Conservation (phyloP, 2,329 filamentous ascomycete species). For the Fusarium sp. region DNA sequence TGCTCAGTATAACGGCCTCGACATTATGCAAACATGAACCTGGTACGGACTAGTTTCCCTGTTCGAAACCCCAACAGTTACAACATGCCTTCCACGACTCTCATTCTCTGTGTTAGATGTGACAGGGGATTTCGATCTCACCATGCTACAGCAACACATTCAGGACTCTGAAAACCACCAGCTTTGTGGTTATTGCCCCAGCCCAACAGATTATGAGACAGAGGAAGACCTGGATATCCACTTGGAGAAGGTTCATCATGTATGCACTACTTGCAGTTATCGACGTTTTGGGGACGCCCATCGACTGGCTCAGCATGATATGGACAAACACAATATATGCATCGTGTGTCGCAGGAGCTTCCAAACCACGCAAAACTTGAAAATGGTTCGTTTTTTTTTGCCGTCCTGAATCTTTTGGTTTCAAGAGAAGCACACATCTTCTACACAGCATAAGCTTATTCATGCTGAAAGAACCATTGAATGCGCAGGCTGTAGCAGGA, state of each 20-base stretch:
- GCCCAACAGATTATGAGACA: background rate
- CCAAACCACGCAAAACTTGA: background rate
- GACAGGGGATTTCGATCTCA: background rate
- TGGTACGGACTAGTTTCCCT: background rate
- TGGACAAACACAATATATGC: background rate
- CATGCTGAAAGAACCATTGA: background rate
- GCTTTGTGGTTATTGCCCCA: background rate
- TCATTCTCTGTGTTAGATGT: background rate
- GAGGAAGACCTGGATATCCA: background rate
- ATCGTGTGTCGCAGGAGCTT: background rate
- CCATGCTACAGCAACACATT: background rate
- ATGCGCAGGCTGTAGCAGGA: background rate
- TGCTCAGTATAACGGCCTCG: background rate
- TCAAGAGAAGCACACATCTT: background rate
- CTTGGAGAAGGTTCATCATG: background rate
- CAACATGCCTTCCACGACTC: background rate
- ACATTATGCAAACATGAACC: background rate
- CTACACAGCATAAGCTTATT: background rate
- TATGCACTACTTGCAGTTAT: background rate
- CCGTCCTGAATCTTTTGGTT: no score
- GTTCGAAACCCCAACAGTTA: background rate
- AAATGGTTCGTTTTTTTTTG: background rate
- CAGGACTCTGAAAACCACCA: background rate
- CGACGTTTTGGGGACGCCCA: background rate
- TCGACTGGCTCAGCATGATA: background rate